These are phyloP conservation scores for Curvularia sp. DNA, from an alignment of 2,329 filamentous ascomycete genomes.

Conservation along the genomic window DNA sequence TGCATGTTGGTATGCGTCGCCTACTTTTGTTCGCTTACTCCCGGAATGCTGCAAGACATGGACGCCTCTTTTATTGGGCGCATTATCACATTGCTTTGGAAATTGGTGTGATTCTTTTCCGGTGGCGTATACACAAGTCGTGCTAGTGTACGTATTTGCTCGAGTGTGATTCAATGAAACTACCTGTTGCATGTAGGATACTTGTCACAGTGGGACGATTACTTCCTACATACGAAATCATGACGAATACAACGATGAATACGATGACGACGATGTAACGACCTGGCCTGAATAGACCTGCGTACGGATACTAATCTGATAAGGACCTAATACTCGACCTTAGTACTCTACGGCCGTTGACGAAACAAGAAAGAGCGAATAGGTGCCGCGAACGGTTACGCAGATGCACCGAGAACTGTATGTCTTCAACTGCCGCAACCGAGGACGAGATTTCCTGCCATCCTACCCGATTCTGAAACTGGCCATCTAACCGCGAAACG, in stretches of 20 bases:
- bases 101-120: not conserved
- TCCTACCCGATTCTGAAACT: not conserved
- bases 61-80: slow-evolving; percentile 1
- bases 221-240: not conserved
- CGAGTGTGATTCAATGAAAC: not conserved
- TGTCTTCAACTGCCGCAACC: not conserved
- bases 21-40: slow-evolving; percentile 3
- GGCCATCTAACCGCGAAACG: not conserved
- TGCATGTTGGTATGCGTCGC: not conserved
- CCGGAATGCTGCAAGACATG: not conserved
- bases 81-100: slow-evolving; percentile 5
- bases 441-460: not conserved
- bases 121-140: not conserved
- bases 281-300: not conserved
- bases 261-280: not conserved
- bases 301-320: not conserved
- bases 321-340: too few relatives aligned
- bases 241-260: not conserved
- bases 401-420: not conserved
- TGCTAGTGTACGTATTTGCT: not conserved
- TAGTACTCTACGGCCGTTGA: not conserved
- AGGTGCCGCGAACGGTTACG: not conserved
- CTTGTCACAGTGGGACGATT: not conserved
- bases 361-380: slow-evolving; percentile 7
- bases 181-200: not conserved